These are phyloP conservation scores for Xylaria castorea DNA, from an alignment of 495 filamentous ascomycete species.

Conservation along the genomic window DNA sequence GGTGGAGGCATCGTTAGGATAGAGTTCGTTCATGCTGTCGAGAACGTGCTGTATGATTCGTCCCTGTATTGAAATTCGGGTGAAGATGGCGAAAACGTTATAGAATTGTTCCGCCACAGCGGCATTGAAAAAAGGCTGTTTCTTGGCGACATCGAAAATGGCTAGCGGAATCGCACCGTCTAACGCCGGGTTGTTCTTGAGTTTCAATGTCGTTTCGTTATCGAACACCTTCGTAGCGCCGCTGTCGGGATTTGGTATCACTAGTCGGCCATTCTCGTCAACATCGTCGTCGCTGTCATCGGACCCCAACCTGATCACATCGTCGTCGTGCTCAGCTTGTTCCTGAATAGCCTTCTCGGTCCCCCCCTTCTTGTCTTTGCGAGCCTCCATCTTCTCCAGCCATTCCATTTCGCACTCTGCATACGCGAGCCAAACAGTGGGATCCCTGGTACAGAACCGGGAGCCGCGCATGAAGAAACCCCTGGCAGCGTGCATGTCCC, in stretches of 20 bases:
- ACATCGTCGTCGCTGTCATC: slow-evolving; percentile 49
- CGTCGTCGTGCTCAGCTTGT: slow-evolving; percentile 52
- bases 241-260: slow-evolving; percentile 50
- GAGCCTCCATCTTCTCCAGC: slow-evolving; percentile 76
- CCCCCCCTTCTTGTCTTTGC: slow-evolving; percentile 69
- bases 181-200: slow-evolving; percentile 79
- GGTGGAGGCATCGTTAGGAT: slow-evolving; percentile 64
- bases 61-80: slow-evolving; percentile 63
- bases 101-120: slow-evolving; percentile 78
- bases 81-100: slow-evolving; percentile 74
- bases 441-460: slow-evolving; percentile 79
- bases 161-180: slow-evolving; percentile 91
- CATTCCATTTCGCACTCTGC: slow-evolving; percentile 91
- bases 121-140: slow-evolving; percentile 70
- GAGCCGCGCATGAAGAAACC: slow-evolving; percentile 86
- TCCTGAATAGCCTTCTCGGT: slow-evolving; percentile 48
- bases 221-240: slow-evolving; percentile 57
- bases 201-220: slow-evolving; percentile 61
- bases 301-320: slow-evolving; percentile 45
- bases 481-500: slow-evolving; percentile 83
- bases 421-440: slow-evolving; percentile 85
- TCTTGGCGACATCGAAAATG: slow-evolving; percentile 87
- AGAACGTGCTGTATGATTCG: slow-evolving; percentile 81
- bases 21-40: slow-evolving; percentile 62
- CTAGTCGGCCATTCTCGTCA: slow-evolving; percentile 41